phyloP scores from a whole-genome alignment of 306 rosid species.

The Corylus avellana region DNA sequence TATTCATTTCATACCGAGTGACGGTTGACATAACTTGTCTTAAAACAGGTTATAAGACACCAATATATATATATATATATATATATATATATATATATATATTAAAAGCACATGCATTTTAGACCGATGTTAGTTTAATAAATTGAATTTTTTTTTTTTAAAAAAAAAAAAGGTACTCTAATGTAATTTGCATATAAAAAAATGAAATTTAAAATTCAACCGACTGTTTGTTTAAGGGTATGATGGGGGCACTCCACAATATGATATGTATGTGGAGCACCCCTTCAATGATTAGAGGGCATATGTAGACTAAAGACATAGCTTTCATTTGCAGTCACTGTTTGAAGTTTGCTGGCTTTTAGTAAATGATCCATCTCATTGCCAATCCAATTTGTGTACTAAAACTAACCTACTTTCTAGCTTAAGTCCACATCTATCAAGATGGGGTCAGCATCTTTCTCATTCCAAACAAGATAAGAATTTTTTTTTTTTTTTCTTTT shows the following conservation, averaged over 20 bases:
- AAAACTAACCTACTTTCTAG: neutral
- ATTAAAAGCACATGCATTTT: too few relatives aligned
- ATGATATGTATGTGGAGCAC: constrained; percentile 25
- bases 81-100: too few relatives aligned
- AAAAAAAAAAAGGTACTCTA: too few relatives aligned
- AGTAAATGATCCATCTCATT: constrained; percentile 1
- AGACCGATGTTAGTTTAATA: too few relatives aligned
- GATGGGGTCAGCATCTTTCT: neutral
- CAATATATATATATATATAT: too few relatives aligned
- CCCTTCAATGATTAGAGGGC: constrained; percentile 11
- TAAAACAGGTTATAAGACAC: too few relatives aligned
- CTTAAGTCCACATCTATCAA: neutral
- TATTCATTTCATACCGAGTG: too few relatives aligned
- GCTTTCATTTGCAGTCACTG: constrained; percentile 14
- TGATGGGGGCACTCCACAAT: constrained; percentile 29
- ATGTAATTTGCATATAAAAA: too few relatives aligned
- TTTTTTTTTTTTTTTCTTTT: neutral
- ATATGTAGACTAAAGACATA: constrained; percentile 11
- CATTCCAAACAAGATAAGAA: neutral
- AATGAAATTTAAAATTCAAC: neutral
- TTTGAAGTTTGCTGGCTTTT: constrained; percentile 17
- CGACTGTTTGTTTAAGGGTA: neutral
- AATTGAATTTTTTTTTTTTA: too few relatives aligned
- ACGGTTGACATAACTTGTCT: too few relatives aligned
- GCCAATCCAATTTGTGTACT: neutral